These are phyloP conservation scores for Euphorbia neoarborescens DNA, from an alignment of 441 rosid genomes.

Conservation along the genomic window DNA sequence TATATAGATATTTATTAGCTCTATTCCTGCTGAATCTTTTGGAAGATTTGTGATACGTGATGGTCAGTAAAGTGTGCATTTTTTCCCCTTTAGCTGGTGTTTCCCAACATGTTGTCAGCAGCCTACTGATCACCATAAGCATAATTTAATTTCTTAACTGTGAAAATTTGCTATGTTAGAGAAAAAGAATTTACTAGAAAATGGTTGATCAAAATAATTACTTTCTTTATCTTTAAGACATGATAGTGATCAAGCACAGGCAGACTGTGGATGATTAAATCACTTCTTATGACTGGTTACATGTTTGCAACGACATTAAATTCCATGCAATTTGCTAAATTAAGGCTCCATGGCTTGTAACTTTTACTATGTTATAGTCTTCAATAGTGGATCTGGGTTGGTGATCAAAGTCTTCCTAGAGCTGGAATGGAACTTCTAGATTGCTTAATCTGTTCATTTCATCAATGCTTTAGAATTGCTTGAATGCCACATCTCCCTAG, in stretches of 20 bases:
- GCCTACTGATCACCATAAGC: neutral
- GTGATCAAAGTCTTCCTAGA: neutral
- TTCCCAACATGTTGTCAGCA: neutral
- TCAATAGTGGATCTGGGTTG: neutral
- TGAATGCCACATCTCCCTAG: neutral
- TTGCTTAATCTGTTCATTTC: neutral
- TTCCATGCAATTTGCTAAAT: neutral
- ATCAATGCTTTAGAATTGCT: neutral
- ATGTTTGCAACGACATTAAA: neutral
- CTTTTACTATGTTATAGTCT: neutral
- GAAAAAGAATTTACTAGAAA: neutral
- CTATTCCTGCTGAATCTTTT: neutral
- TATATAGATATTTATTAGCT: constrained; percentile 21
- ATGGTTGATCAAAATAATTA: neutral
- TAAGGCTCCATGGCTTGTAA: neutral
- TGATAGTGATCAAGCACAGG: neutral
- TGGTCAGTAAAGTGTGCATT: neutral
- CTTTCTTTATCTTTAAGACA: neutral
- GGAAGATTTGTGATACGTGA: neutral
- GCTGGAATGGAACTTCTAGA: neutral
- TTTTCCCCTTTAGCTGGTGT: neutral
- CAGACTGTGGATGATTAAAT: neutral
- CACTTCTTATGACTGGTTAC: neutral
- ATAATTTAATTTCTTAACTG: neutral
- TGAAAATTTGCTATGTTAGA: neutral